Conservation (phyloP, 495 filamentous ascomycete genomes). For the Halenospora varia region DNA sequence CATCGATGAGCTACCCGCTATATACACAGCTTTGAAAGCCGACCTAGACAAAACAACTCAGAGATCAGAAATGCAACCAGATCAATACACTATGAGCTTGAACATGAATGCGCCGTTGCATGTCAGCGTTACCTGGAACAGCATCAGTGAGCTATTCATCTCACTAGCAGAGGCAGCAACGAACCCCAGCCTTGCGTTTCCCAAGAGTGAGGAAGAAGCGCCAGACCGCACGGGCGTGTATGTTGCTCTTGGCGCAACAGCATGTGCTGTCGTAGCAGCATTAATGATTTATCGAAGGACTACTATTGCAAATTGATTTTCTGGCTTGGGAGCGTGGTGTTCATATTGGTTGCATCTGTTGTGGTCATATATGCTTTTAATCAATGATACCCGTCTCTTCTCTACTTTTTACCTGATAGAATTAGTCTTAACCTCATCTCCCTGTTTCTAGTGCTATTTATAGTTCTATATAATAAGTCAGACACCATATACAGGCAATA, state of each 20-base stretch:
- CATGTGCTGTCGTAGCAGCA: conserved; percentile 75
- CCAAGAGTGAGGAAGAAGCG: conserved; percentile 77
- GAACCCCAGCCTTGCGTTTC: conserved; percentile 81
- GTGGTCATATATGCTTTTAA: conserved; percentile 6
- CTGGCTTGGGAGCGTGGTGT: not conserved
- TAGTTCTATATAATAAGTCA: no score
- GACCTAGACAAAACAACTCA: conserved; percentile 94
- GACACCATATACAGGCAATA: no score
- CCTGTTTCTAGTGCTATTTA: not conserved
- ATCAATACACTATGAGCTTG: conserved; percentile 78
- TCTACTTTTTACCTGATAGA: not conserved
- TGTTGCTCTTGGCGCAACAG: conserved; percentile 75
- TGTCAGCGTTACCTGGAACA: conserved; percentile 88
- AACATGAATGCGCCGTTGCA: conserved; percentile 86
- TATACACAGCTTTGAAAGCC: conserved; percentile 91
- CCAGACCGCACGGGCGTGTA: conserved; percentile 80
- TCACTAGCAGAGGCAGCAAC: conserved; percentile 81
- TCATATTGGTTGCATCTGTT: not conserved
- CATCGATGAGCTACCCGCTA: conserved; percentile 78
- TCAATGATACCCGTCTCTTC: conserved; percentile 16
- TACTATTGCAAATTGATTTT: conserved; percentile 16
- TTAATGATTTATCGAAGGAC: conserved; percentile 64
- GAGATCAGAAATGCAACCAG: conserved; percentile 83
- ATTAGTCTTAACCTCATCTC: no score
- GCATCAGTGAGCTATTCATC: conserved; percentile 89